These are phyloP conservation scores for Cercospora beticola DNA, from an alignment of 2,329 filamentous ascomycete genomes.

Conservation along the genomic window DNA sequence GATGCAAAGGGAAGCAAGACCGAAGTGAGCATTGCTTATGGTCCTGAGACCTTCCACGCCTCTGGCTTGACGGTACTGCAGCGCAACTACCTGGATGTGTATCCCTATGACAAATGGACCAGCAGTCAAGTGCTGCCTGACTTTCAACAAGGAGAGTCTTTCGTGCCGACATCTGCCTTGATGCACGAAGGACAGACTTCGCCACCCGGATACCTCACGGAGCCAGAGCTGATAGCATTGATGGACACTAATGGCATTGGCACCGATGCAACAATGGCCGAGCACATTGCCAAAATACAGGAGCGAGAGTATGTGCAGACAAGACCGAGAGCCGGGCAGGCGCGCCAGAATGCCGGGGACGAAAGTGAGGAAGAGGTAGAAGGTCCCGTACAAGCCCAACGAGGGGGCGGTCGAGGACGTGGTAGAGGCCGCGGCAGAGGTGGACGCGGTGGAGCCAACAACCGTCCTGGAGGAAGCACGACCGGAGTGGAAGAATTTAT, in stretches of 20 bases:
- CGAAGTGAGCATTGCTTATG: constrained; percentile 81
- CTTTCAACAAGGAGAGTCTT: constrained; percentile 75
- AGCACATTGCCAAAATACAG: constrained; percentile 96
- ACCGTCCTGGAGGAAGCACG: constrained; percentile 49
- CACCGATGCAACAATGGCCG: constrained; percentile 98
- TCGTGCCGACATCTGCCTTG: constrained; percentile 83
- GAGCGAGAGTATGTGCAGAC: constrained; percentile 81
- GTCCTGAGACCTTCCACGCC: constrained; percentile 76
- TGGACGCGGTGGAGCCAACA: constrained; percentile 50
- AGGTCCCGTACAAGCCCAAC: constrained; percentile 40
- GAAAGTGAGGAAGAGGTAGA: constrained; percentile 32
- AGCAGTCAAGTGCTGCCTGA: constrained; percentile 78
- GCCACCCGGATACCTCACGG: constrained; percentile 82
- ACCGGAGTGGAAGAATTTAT: constrained; percentile 77
- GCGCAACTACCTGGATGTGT: constrained; percentile 92
- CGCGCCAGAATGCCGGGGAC: constrained; percentile 34
- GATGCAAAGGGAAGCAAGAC: constrained; percentile 86
- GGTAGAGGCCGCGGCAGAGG: constrained; percentile 45
- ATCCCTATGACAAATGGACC: constrained; percentile 95
- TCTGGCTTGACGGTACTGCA: constrained; percentile 82
- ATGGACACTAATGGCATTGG: constrained; percentile 99
- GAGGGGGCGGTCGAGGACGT: constrained; percentile 43
- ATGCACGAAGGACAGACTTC: constrained; percentile 90
- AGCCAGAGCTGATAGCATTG: constrained; percentile 89
- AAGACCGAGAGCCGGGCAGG: constrained; percentile 46